Conservation (phyloP, 2,329 filamentous ascomycete genomes). For the Monilinia vaccinii-corymbosi region DNA sequence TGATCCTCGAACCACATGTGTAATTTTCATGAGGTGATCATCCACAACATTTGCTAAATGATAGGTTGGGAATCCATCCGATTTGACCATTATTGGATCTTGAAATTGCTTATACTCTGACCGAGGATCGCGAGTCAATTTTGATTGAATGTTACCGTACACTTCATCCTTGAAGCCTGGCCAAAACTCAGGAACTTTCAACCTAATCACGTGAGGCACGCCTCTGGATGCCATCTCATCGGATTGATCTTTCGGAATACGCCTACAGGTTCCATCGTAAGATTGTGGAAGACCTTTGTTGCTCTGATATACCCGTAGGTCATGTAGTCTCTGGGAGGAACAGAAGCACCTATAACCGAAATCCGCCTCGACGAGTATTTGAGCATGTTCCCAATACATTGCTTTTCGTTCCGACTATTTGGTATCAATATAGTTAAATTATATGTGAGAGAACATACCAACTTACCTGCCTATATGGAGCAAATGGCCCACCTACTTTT, state of each 20-base stretch:
- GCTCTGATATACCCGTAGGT: constrained; percentile 54
- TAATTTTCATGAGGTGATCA: constrained; percentile 91
- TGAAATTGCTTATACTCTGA: constrained; percentile 40
- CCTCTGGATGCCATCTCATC: constrained; percentile 58
- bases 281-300: constrained; percentile 48
- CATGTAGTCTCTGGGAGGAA: constrained; percentile 58
- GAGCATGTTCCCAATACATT: constrained; percentile 63
- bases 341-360: constrained; percentile 94
- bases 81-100: constrained; percentile 85
- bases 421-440: not conserved
- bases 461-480: constrained; percentile 74
- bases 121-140: not conserved
- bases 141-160: constrained; percentile 55
- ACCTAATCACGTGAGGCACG: constrained; percentile 67
- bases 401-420: constrained; percentile 65
- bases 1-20: constrained; percentile 84
- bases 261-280: constrained; percentile 66
- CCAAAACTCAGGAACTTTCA: constrained; percentile 55
- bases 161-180: constrained; percentile 68
- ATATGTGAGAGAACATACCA: constrained; percentile 5
- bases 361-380: constrained; percentile 58
- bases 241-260: constrained; percentile 57
- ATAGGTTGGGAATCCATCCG: constrained; percentile 88
- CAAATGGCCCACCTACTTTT: constrained; percentile 67
- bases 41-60: constrained; percentile 97